These are phyloP conservation scores for Boletus rufocinnamomeus DNA, from an alignment of 768 basidiomycete species.

Conservation along the genomic window DNA sequence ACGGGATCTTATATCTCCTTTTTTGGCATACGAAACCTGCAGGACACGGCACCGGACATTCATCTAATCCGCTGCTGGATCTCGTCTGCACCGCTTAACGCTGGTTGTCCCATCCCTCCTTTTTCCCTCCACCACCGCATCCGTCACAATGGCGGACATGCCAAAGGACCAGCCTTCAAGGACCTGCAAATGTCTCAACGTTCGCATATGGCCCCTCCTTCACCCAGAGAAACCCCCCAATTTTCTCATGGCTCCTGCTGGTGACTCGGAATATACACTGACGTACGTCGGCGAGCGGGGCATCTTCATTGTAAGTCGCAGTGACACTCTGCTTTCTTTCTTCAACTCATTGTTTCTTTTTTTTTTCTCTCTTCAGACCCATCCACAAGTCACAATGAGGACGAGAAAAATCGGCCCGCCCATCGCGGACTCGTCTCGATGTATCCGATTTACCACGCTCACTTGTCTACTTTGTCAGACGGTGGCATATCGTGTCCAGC, in stretches of 20 bases:
- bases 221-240: conserved; percentile 32
- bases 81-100: conserved; percentile 28
- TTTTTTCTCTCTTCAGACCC: conserved; percentile 44
- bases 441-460: conserved; percentile 60
- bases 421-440: conserved; percentile 48
- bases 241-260: conserved; percentile 32
- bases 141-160: conserved; percentile 28
- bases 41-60: conserved; percentile 36
- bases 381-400: conserved; percentile 71
- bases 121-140: conserved; percentile 20
- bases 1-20: conserved; percentile 19
- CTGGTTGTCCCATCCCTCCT: conserved; percentile 22
- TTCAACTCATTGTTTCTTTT: conserved; percentile 10
- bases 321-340: not conserved
- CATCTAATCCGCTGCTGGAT: conserved; percentile 34
- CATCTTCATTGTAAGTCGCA: conserved; percentile 57
- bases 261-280: conserved; percentile 46
- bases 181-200: conserved; percentile 74
- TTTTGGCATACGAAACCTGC: conserved; percentile 28
- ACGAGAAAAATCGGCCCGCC: conserved; percentile 49
- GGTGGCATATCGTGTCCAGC: conserved; percentile 67
- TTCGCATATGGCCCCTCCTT: conserved; percentile 51
- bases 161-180: conserved; percentile 31
- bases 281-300: conserved; percentile 70
- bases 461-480: conserved; percentile 70